Evolutionary conservation across 1,284 basidiomycete genomes (phyloP).

Genomic region (Puccinia horiana): DNA sequence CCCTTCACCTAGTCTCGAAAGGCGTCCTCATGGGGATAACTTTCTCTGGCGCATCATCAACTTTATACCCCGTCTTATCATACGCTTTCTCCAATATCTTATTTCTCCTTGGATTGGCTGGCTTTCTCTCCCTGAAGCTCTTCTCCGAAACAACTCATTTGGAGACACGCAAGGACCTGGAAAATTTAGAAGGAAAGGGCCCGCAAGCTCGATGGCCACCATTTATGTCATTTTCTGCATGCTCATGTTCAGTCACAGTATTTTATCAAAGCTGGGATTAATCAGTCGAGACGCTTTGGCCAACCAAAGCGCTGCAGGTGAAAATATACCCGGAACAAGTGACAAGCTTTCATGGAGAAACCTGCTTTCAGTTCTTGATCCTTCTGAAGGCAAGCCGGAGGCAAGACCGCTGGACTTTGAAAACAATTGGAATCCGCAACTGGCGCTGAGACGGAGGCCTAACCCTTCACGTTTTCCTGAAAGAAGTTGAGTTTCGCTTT

Average conservation of each 20-base stretch:
- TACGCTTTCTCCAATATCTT: conserved; percentile 30
- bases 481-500: conserved; percentile 2
- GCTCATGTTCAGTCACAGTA: conserved; percentile 1
- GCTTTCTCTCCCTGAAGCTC: conserved; percentile 20
- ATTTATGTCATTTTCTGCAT: conserved; percentile 27
- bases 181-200: conserved; percentile 18
- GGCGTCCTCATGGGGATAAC: not conserved
- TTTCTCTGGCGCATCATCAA: not conserved
- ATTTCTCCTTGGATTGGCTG: conserved; percentile 13
- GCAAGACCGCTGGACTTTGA: not conserved
- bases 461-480: not conserved
- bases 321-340: not conserved
- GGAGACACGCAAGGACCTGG: not conserved
- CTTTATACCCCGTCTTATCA: conserved; percentile 7
- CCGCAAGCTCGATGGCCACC: not conserved
- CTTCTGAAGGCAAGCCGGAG: not conserved
- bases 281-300: not conserved
- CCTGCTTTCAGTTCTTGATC: conserved; percentile 1
- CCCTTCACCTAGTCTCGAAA: not conserved
- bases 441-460: conserved; percentile 11
- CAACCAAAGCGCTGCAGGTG: not conserved
- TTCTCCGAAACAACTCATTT: conserved; percentile 3
- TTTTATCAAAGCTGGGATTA: conserved; percentile 10
- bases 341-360: not conserved
- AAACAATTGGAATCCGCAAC: conserved; percentile 20